These are phyloP conservation scores for Malassezia equina DNA, from an alignment of 1,284 basidiomycete species.

Conservation along the genomic window DNA sequence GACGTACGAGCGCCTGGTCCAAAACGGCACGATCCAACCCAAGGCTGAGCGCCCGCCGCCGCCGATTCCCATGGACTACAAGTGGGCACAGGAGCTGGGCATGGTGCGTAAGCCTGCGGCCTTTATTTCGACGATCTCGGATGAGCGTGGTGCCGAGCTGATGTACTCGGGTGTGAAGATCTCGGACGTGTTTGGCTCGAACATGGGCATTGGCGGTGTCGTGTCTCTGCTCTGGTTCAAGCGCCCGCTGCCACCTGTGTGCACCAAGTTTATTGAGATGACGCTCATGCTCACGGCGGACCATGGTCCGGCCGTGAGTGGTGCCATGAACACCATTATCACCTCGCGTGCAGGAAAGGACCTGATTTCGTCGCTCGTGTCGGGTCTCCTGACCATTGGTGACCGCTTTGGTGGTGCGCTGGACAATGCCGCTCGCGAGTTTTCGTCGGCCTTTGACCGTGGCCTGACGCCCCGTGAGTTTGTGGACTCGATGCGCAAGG, in stretches of 20 bases:
- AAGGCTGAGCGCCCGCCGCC: conserved; percentile 77
- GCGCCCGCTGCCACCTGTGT: conserved; percentile 56
- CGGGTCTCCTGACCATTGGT: conserved; percentile 93
- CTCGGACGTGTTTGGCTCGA: conserved; percentile 66
- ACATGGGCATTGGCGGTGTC: conserved; percentile 80
- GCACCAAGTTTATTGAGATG: conserved; percentile 76
- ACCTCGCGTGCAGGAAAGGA: conserved; percentile 98
- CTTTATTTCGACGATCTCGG: conserved; percentile 98
- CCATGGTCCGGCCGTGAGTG: conserved; percentile 61
- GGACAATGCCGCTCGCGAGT: conserved; percentile 92
- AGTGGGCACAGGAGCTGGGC: conserved; percentile 94
- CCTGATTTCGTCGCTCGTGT: conserved; percentile 87
- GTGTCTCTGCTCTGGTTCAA: conserved; percentile 97
- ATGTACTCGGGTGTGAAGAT: conserved; percentile 98
- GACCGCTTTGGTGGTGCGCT: conserved; percentile 98
- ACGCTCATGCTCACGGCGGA: conserved; percentile 97
- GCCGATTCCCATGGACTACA: conserved; percentile 98
- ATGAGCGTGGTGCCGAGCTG: conserved; percentile 96
- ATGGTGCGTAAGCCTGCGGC: conserved; percentile 97
- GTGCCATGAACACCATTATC: conserved; percentile 99
- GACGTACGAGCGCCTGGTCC: conserved; percentile 75
- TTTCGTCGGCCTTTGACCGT: conserved; percentile 67
- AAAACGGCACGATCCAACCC: conserved; percentile 61
- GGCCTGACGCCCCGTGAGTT: conserved; percentile 93
- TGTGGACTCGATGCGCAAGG: conserved; percentile 87